Percentiles rank a stretch among this genome's conserved stretches.
Conservation (phyloP, 495 filamentous ascomycete species). For the Aspergillus sparsus region DNA sequence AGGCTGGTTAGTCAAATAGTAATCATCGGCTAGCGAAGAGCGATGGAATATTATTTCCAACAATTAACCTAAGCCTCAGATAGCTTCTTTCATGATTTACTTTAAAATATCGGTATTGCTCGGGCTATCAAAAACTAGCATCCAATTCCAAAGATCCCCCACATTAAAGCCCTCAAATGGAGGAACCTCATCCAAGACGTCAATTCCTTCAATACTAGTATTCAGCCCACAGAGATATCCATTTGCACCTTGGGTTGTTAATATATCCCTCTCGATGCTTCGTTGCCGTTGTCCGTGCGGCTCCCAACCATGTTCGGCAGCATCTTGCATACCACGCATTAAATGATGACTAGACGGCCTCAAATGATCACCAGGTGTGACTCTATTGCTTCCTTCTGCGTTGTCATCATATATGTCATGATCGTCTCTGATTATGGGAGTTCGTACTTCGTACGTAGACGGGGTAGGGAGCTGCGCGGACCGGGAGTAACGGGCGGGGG, state of each 20-base stretch:
- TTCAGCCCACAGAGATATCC: background rate
- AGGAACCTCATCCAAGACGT: constrained; percentile 8
- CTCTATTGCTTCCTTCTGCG: background rate
- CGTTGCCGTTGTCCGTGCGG: background rate
- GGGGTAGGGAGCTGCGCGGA: constrained; percentile 2
- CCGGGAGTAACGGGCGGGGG: background rate
- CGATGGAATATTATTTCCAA: too few relatives aligned
- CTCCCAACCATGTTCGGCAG: background rate
- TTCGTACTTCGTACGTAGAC: constrained; percentile 8
- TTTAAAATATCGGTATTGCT: background rate
- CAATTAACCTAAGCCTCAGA: background rate
- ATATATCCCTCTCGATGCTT: background rate
- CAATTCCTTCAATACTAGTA: background rate
- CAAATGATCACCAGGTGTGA: background rate
- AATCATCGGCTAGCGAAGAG: too few relatives aligned
- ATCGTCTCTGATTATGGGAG: background rate
- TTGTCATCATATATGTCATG: background rate
- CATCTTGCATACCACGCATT: background rate
- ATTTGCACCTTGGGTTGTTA: background rate
- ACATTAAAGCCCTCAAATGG: constrained; percentile 24
- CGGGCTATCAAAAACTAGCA: constrained; percentile 22
- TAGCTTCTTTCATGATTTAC: background rate
- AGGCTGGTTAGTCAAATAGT: too few relatives aligned
- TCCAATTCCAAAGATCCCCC: constrained; percentile 26
- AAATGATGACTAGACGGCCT: background rate